Evolutionary conservation across 2,329 filamentous ascomycete species (phyloP).

Genomic region (Xylariaceae sp.): DNA sequence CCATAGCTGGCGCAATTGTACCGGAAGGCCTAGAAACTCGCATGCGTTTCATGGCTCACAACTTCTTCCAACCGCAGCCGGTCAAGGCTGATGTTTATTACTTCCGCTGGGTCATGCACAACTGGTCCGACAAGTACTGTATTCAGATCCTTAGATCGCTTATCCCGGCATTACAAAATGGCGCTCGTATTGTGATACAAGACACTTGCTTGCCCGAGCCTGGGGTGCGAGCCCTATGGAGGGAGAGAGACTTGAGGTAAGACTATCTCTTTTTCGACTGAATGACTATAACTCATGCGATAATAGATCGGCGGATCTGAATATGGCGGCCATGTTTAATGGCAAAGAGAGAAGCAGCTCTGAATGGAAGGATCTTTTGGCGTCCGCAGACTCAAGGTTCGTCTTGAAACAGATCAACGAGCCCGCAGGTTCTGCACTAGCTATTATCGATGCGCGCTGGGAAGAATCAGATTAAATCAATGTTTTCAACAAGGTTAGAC

Average conservation of each 20-base stretch:
- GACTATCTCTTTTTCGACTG: neutral
- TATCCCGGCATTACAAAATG: constrained; percentile 7
- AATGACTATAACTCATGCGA: neutral
- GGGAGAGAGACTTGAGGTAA: constrained; percentile 6
- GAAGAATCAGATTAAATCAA: no score
- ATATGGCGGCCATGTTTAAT: constrained; percentile 7
- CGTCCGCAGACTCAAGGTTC: constrained; percentile 3
- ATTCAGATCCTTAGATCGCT: constrained; percentile 9
- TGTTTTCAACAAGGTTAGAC: no score
- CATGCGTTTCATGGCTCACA: constrained; percentile 13
- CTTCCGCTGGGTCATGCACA: constrained; percentile 18
- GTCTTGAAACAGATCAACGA: constrained; percentile 1
- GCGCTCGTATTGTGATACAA: constrained; percentile 11
- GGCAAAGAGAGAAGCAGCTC: constrained; percentile 1
- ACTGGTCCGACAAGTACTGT: constrained; percentile 19
- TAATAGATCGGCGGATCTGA: constrained; percentile 2
- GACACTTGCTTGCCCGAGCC: constrained; percentile 11
- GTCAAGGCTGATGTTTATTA: constrained; percentile 12
- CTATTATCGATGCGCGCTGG: constrained; percentile 4
- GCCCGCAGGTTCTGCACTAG: constrained; percentile 3
- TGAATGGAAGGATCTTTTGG: constrained; percentile 5
- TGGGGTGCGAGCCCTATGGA: constrained; percentile 5
- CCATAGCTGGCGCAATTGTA: constrained; percentile 7
- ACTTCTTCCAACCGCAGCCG: constrained; percentile 13
- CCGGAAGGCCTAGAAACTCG: neutral